These are phyloP conservation scores for Scytalidium sp. DNA, from an alignment of 2,329 filamentous ascomycete species.

Conservation along the genomic window DNA sequence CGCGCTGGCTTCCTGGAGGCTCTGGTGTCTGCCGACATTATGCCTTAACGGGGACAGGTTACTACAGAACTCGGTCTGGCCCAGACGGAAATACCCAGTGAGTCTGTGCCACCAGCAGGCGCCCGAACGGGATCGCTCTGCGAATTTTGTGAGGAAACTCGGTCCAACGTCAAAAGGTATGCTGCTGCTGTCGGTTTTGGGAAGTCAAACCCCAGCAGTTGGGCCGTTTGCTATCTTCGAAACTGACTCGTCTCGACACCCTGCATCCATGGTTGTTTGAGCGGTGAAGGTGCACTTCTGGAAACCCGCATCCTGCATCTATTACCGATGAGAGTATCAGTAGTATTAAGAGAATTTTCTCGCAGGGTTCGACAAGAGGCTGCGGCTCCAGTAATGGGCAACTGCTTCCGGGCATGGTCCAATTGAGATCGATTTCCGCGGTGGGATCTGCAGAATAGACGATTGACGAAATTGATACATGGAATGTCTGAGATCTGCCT, in stretches of 20 bases:
- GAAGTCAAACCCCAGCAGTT: background rate
- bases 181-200: too few relatives aligned
- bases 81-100: background rate
- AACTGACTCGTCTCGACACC: slow-evolving; percentile 8
- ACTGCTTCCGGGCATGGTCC: slow-evolving; percentile 2
- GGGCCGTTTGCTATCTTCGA: background rate
- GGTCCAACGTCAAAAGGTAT: too few relatives aligned
- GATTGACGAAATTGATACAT: slow-evolving; percentile 20
- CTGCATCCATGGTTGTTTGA: slow-evolving; percentile 25
- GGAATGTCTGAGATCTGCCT: slow-evolving; percentile 2
- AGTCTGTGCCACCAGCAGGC: background rate
- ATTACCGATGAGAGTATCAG: background rate
- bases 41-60: slow-evolving; percentile 25
- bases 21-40: slow-evolving; percentile 20
- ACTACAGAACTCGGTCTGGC: too few relatives aligned
- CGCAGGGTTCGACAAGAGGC: slow-evolving; percentile 16
- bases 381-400: slow-evolving; percentile 10
- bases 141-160: too few relatives aligned
- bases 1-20: background rate
- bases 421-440: slow-evolving; percentile 10
- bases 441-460: slow-evolving; percentile 24
- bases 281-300: slow-evolving; percentile 24
- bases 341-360: too few relatives aligned
- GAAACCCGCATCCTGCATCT: slow-evolving; percentile 18
- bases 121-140: background rate